A percentile compares a stretch with the other conserved stretches of the same genome.
phyloP scores from a whole-genome alignment of 805 yeast species.

The Naumovozyma dairenensis region DNA sequence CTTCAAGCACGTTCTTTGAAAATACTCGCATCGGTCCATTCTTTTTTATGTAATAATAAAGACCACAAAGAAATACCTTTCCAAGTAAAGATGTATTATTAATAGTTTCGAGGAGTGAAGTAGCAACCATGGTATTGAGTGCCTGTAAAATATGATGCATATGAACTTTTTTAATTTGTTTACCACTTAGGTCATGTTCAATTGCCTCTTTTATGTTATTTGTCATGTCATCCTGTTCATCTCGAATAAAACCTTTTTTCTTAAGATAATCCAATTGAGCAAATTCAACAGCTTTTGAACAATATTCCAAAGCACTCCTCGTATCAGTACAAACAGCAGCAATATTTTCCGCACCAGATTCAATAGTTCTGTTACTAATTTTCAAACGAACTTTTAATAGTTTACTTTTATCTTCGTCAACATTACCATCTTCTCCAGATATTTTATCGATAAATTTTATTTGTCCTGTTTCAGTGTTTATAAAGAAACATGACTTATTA shows the following conservation, averaged over 20 bases:
- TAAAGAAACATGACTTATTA: slow-evolving; percentile 29
- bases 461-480: slow-evolving; percentile 31
- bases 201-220: slow-evolving; percentile 13
- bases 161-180: slow-evolving; percentile 40
- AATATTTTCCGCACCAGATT: slow-evolving; percentile 85
- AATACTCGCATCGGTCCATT: slow-evolving; percentile 63
- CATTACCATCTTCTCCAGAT: slow-evolving; percentile 7
- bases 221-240: slow-evolving; percentile 8
- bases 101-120: slow-evolving; percentile 58
- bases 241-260: slow-evolving; percentile 22
- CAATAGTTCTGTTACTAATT: slow-evolving; percentile 64
- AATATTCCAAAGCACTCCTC: slow-evolving; percentile 77
- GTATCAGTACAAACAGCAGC: slow-evolving; percentile 98
- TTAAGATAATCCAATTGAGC: slow-evolving; percentile 56
- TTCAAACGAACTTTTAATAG: slow-evolving; percentile 27
- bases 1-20: slow-evolving; percentile 71
- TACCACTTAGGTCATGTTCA: slow-evolving; percentile 6
- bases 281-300: slow-evolving; percentile 80
- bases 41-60: slow-evolving; percentile 53
- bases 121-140: slow-evolving; percentile 62
- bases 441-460: slow-evolving; percentile 24
- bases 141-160: slow-evolving; percentile 73
- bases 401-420: slow-evolving; percentile 9
- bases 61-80: slow-evolving; percentile 60
- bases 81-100: slow-evolving; percentile 52